Base-by-base conservation (phyloP, 2,329 filamentous ascomycete genomes). In the Thelonectria rubi region DNA sequence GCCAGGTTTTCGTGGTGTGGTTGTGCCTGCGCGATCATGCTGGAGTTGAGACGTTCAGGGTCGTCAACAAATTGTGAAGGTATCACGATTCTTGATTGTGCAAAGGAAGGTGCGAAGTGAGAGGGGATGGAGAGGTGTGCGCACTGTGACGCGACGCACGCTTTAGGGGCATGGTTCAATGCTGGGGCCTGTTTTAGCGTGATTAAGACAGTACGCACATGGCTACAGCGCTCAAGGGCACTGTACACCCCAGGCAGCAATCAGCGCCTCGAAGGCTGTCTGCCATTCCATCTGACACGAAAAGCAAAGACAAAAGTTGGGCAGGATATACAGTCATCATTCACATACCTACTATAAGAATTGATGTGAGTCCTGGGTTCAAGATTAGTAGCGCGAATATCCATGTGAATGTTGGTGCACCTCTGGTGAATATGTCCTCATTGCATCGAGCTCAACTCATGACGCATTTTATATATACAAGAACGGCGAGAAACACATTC, bases 111-210 rank as follows among this genome's bases (percentile, higher is more conserved):
- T 14, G 14, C 34, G 15, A 37, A 37, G 34, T 10, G 26, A 30
- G 26, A 30, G 10, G 26, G 26, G 1, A 91, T 94, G 20, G 91
- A 94, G 91, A 94, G 93, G 53, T n/a, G 2, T 17, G 24, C 42
- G 46, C 46, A 48, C 46, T 15, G 46, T 48, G 18, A 7, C 14
- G 26, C 14, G 46, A 30, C 18, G 21, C 46, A 30, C 21, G 7
- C 10, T 17, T n/a, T 17, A 15, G 26, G 2, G 15, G 3, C 21
- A 5, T 26, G 9, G 12, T 21, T 20, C 20, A 15, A 18, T 12
- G 17, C 8, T 48, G 14, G 15, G n/a, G 46, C 21, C 10, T 32
- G 5, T 15, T 10, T 17, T 48, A 18, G 21, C 11, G 46, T 46
- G 21, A n/a, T 30, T 48, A 4, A 11, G 5, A 48, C 46, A 48